Evolutionary conservation across 192 early-diverging fungal genomes (phyloP).

Genomic region (Backusella liffmaniae): DNA sequence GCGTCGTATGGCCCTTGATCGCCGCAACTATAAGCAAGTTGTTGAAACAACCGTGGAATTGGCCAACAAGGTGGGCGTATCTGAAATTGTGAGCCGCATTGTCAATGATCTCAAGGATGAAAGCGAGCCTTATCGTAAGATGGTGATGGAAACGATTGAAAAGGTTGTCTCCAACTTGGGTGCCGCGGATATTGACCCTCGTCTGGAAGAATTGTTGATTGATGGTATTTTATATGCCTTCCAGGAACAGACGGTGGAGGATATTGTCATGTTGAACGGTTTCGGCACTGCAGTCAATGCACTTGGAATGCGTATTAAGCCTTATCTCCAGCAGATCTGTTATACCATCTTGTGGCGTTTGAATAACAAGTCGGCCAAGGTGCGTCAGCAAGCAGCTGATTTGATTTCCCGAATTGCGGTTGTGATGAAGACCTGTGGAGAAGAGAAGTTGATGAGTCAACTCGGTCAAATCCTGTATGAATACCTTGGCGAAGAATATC

Average conservation of each 20-base stretch:
- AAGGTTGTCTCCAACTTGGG: conserved; percentile 77
- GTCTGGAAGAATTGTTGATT: conserved; percentile 93
- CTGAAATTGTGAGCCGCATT: conserved; percentile 83
- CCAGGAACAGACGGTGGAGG: conserved; percentile 97
- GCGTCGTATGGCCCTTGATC: conserved; percentile 93
- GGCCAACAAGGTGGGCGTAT: conserved; percentile 89
- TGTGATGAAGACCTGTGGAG: conserved; percentile 92
- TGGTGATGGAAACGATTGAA: conserved; percentile 98
- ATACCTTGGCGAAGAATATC: conserved; percentile 99
- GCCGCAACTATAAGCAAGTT: conserved; percentile 88
- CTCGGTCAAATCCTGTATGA: conserved; percentile 94
- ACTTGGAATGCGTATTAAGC: conserved; percentile 84
- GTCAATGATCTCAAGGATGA: conserved; percentile 96
- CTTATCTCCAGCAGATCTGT: conserved; percentile 92
- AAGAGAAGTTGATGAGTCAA: conserved; percentile 93
- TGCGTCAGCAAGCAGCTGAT: conserved; percentile 97
- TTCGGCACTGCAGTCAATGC: conserved; percentile 95
- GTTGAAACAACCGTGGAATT: conserved; percentile 97
- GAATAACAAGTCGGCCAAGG: conserved; percentile 94
- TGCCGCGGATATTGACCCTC: conserved; percentile 86
- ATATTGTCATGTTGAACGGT: conserved; percentile 88
- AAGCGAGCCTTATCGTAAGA: conserved; percentile 87
- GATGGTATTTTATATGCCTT: conserved; percentile 98
- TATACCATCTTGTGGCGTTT: conserved; percentile 95
- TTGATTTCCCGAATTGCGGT: conserved; percentile 91